phyloP scores from a whole-genome alignment of 805 yeast genomes.

The Saccharomycopsis oosterbeekiorum region DNA sequence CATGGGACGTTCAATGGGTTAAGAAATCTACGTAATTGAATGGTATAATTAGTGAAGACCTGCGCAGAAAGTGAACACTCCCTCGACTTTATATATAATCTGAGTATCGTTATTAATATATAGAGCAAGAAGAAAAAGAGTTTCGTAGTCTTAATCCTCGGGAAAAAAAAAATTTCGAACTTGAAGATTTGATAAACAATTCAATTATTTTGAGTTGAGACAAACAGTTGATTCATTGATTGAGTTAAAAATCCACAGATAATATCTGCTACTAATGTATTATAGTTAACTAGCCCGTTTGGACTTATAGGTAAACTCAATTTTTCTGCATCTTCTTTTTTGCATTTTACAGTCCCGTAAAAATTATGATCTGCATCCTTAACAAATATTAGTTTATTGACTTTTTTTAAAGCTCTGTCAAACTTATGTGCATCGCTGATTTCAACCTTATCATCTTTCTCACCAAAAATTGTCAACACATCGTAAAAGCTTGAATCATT shows the following conservation, averaged over 20 bases:
- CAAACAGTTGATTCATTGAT: background rate
- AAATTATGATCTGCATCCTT: conserved; percentile 76
- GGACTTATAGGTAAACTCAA: conserved; percentile 34
- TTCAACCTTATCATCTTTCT: conserved; percentile 58
- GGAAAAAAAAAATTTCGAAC: too few species aligned
- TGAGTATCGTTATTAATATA: too few species aligned
- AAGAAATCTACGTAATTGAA: background rate
- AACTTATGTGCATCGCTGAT: conserved; percentile 48
- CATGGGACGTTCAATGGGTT: conserved; percentile 70
- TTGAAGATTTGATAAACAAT: too few species aligned
- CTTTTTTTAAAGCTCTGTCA: conserved; percentile 36
- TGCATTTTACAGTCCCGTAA: conserved; percentile 40
- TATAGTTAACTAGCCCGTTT: conserved; percentile 48
- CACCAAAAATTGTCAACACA: conserved; percentile 63
- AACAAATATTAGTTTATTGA: conserved; percentile 50
- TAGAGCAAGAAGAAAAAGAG: too few species aligned
- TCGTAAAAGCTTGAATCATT: conserved; percentile 34
- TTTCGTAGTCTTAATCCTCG: too few species aligned
- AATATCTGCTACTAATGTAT: conserved; percentile 38
- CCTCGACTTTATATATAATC: too few species aligned
- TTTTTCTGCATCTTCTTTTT: conserved; percentile 26
- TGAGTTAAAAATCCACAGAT: conserved; percentile 25
- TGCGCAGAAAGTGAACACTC: too few species aligned
- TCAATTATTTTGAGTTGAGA: background rate
- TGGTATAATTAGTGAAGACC: background rate